A percentile compares a stretch with the other conserved stretches of the same genome.
These are phyloP conservation scores for Cordia subcordata DNA, from an alignment of 257 asterid genomes.

Conservation along the genomic window DNA sequence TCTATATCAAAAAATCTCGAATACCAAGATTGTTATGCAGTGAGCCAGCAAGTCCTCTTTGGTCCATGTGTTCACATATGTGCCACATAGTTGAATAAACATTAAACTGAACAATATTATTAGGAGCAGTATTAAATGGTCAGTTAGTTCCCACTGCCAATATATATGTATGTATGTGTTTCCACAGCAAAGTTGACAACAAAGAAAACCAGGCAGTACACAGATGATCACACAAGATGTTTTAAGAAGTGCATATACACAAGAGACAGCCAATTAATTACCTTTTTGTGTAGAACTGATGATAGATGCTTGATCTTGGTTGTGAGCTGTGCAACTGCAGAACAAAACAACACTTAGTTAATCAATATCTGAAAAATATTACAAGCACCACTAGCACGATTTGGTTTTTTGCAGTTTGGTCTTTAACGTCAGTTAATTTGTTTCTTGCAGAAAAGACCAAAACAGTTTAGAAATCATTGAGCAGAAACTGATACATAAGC, in stretches of 20 bases:
- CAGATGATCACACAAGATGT: background rate
- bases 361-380: background rate
- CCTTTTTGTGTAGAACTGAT: slow-evolving; percentile 61
- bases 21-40: too few relatives aligned
- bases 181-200: background rate
- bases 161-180: background rate
- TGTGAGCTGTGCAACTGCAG: slow-evolving; percentile 81
- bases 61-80: too few relatives aligned
- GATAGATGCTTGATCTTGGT: slow-evolving; percentile 78
- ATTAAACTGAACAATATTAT: too few relatives aligned
- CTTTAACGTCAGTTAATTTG: background rate
- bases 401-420: background rate
- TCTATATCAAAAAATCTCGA: too few relatives aligned
- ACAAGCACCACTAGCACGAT: background rate
- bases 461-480: background rate
- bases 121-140: too few relatives aligned
- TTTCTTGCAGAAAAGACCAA: background rate
- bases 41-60: too few relatives aligned
- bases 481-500: background rate
- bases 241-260: background rate
- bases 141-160: too few relatives aligned
- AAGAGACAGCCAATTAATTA: slow-evolving; percentile 16
- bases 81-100: too few relatives aligned
- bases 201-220: background rate
- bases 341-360: slow-evolving; percentile 10